These are phyloP conservation scores for Hysterangium stoloniferum DNA, from an alignment of 768 basidiomycete genomes.

Conservation along the genomic window DNA sequence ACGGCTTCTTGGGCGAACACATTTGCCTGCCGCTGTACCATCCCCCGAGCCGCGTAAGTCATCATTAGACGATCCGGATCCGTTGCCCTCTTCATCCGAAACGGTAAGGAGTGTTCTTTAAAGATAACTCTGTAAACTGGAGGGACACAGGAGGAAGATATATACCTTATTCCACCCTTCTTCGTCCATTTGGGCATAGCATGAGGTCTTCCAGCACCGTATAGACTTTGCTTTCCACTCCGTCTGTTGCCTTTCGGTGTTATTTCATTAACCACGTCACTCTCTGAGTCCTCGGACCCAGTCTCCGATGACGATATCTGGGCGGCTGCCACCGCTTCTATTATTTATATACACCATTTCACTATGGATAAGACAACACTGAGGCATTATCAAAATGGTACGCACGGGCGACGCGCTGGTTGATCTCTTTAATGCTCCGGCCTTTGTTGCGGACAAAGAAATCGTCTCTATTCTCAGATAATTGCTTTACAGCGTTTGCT, in stretches of 20 bases:
- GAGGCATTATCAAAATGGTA: constrained; percentile 9
- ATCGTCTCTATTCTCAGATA: constrained; percentile 52
- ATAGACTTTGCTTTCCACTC: not conserved
- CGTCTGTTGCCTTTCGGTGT: not conserved
- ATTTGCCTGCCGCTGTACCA: constrained; percentile 37
- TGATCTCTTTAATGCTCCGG: constrained; percentile 55
- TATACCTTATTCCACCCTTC: not conserved
- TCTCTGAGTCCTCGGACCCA: constrained; percentile 18
- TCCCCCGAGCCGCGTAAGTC: constrained; percentile 19
- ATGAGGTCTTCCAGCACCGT: not conserved
- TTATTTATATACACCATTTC: constrained; percentile 15
- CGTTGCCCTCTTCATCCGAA: not conserved
- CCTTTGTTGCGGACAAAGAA: constrained; percentile 62
- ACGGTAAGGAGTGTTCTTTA: constrained; percentile 1
- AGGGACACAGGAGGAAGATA: not conserved
- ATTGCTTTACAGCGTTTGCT: constrained; percentile 15
- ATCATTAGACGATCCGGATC: not conserved
- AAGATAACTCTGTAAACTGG: not conserved
- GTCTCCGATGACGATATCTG: constrained; percentile 12
- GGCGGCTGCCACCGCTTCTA: constrained; percentile 17
- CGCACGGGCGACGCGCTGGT: constrained; percentile 50
- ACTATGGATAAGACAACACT: constrained; percentile 6
- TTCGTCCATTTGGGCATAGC: constrained; percentile 5
- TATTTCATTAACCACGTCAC: constrained; percentile 16
- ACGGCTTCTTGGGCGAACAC: constrained; percentile 45